Conservation (phyloP, 192 early-diverging fungal species). For the Backusella westeae region DNA sequence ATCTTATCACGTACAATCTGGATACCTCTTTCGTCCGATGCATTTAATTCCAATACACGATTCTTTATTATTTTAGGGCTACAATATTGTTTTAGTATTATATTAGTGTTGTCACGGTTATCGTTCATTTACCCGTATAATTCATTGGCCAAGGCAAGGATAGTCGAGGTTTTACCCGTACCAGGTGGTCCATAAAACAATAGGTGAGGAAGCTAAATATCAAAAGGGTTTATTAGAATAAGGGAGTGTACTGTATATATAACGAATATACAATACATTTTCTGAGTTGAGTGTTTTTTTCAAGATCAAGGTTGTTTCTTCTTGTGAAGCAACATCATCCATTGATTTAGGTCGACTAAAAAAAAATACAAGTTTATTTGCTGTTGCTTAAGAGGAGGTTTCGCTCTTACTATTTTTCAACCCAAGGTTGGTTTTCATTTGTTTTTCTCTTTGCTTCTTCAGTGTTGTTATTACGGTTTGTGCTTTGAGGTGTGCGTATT, state of each 20-base stretch:
- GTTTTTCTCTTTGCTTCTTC: not conserved
- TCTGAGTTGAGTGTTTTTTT: slow-evolving; percentile 82
- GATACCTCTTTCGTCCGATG: slow-evolving; percentile 98
- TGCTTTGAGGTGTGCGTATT: not conserved
- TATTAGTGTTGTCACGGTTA: not conserved
- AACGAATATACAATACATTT: slow-evolving; percentile 57
- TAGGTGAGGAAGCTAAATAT: slow-evolving; percentile 81
- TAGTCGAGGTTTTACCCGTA: slow-evolving; percentile 96
- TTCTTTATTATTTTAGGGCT: slow-evolving; percentile 76
- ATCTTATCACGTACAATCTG: slow-evolving; percentile 88
- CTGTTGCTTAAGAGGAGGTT: not conserved
- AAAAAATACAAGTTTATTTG: not conserved
- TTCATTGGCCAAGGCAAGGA: slow-evolving; percentile 85
- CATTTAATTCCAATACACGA: slow-evolving; percentile 92
- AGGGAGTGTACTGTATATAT: no score
- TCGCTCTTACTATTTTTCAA: slow-evolving; percentile 20
- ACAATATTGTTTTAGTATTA: slow-evolving; percentile 16
- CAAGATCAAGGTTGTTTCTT: slow-evolving; percentile 83
- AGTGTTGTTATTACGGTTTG: not conserved
- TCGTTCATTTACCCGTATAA: slow-evolving; percentile 64
- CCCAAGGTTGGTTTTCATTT: slow-evolving; percentile 11
- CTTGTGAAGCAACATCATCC: slow-evolving; percentile 85
- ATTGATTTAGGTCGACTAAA: slow-evolving; percentile 81
- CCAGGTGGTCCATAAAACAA: slow-evolving; percentile 98
- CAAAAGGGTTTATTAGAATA: no score